Conservation (phyloP, 345 rosid genomes). For the Gossypium turneri region DNA sequence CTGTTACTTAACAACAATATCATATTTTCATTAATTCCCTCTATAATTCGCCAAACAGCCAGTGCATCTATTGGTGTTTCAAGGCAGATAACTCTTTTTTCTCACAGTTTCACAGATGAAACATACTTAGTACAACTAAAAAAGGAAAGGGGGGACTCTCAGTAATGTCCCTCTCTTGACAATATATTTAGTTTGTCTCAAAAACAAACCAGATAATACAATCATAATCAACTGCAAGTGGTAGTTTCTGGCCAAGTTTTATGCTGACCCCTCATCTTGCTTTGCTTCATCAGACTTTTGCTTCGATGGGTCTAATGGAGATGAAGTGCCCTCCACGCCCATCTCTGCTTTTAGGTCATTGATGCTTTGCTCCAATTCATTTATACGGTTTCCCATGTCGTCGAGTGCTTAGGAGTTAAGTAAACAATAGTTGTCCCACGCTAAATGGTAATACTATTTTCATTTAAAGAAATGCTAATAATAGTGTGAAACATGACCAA, state of each 20-base stretch:
- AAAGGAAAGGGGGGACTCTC: background rate
- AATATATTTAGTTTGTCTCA: background rate
- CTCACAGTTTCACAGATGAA: background rate
- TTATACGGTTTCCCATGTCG: conserved; percentile 69
- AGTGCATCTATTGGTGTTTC: background rate
- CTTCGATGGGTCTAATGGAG: conserved; percentile 48
- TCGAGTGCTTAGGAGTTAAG: conserved; percentile 63
- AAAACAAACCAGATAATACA: background rate
- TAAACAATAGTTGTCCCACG: conserved; percentile 14
- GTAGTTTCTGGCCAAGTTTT: conserved; percentile 15
- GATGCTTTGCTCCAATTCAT: conserved; percentile 70
- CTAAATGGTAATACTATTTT: conserved; percentile 2
- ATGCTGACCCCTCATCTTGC: conserved; percentile 47
- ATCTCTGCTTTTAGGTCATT: conserved; percentile 53
- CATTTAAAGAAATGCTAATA: background rate
- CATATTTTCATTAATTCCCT: background rate
- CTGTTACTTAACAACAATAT: background rate
- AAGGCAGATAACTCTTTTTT: background rate
- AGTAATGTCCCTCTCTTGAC: background rate
- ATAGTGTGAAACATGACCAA: background rate
- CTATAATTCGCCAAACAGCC: background rate
- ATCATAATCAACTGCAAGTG: conserved; percentile 3
- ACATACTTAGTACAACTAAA: background rate
- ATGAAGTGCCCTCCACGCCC: conserved; percentile 68
- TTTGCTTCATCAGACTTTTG: conserved; percentile 32